A percentile compares a stretch with the other conserved stretches of the same genome.
Evolutionary conservation across 2,329 filamentous ascomycete species (phyloP).

Genomic region (Fusarium odoratissimum): DNA sequence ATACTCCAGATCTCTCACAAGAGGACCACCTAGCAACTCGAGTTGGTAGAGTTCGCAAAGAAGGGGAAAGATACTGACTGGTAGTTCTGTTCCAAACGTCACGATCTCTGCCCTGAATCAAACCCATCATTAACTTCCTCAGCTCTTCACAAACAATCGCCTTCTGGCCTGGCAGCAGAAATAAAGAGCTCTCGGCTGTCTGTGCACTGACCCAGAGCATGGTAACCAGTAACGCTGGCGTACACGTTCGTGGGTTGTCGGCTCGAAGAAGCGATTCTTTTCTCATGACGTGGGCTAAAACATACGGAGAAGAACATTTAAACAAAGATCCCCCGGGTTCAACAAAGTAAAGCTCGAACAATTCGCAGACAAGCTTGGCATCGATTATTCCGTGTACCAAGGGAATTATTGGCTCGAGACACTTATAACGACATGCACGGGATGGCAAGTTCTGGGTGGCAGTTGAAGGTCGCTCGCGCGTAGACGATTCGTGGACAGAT

Average conservation of each 20-base stretch:
- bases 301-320: not conserved
- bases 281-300: not conserved
- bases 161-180: not conserved
- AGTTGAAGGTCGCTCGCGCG: not conserved
- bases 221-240: not conserved
- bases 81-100: constrained; percentile 1
- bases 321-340: not conserved
- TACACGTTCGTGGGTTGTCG: not conserved
- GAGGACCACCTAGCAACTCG: not conserved
- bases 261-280: not conserved
- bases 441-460: not conserved
- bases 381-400: not conserved
- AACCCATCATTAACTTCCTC: not conserved
- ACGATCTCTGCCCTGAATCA: not conserved
- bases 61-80: not conserved
- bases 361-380: not conserved
- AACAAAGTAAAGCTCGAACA: not conserved
- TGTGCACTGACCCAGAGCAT: constrained; percentile 1
- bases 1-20: not conserved
- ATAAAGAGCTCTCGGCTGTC: constrained; percentile 1
- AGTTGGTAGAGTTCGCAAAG: not conserved
- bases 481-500: not conserved
- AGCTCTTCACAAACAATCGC: not conserved
- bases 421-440: not conserved
- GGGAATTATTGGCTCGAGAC: not conserved